Base-by-base conservation (phyloP, 2,329 filamentous ascomycete species). In the Botrytis squamosa region DNA sequence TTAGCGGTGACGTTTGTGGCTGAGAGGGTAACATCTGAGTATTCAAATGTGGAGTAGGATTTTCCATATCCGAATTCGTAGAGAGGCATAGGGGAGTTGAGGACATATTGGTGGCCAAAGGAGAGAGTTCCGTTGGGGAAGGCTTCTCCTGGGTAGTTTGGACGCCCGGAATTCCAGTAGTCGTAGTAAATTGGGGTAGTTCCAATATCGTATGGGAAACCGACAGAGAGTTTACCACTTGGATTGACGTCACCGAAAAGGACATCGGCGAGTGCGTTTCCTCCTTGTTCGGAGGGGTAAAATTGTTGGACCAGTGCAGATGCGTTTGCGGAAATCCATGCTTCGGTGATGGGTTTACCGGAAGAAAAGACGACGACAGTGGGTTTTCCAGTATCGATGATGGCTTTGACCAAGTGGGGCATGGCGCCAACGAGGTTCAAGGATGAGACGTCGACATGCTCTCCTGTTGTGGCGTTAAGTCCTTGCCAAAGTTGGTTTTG, bases 51-150 rank as follows among this genome's bases (percentile, higher is more conserved):
- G 1, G 88, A 91, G 83, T 92, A 92, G 0, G 87, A 89, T 6
- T 97, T 87, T 0, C 95, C 95, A 73, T 90, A 94, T 0, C 95
- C 95, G 78, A 98, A 98, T 70, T 94, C 92, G 80, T 92, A 98
- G 1, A 93, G 90, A 0, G 95, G 94, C 7, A 86, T 84, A 73
- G 95, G 91, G 73, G 87, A 85, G 72, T 91, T 92, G 84, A 97
- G 93, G 76, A 97, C 94, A 82, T 95, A 89, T 40, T 94, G 90
- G 83, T 97, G 97, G 83, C 97, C 95, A 77, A 97, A 90, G 79
- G 93, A 93, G 0, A 97, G 83, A 0, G 88, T 91, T 7, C 88
- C 89, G 0, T 90, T 88, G 0, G 94, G 93, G 77, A 95, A 95
- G 80, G 95, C 93, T 22, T 87, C 85, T 6, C 92, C 85, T 0